phyloP scores from a whole-genome alignment of 208 protist genomes.

The Trichomonas tenax region DNA sequence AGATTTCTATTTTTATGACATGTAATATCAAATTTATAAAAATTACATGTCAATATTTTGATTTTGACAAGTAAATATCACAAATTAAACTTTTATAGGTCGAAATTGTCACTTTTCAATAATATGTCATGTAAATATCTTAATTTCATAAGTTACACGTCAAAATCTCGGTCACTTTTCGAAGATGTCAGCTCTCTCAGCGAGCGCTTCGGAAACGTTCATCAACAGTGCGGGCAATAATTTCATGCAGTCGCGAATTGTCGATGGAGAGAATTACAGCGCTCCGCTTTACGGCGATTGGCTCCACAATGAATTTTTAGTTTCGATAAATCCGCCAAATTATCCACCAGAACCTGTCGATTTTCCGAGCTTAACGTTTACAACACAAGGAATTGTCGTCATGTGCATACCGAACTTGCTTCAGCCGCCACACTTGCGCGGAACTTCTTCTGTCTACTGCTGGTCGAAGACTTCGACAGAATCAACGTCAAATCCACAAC shows the following conservation, averaged over 20 bases:
- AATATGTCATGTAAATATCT: no score
- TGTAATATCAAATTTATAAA: no score
- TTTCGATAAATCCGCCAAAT: not conserved
- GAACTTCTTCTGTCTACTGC: not conserved
- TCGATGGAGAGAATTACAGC: not conserved
- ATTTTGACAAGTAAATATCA: no score
- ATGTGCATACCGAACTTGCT: not conserved
- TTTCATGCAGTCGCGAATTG: not conserved
- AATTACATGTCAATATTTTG: no score
- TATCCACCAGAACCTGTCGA: not conserved
- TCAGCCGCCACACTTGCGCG: not conserved
- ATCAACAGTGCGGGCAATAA: not conserved
- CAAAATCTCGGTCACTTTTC: not conserved
- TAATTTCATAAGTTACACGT: no score
- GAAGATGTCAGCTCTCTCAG: not conserved
- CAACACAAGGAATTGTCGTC: not conserved
- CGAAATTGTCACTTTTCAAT: no score
- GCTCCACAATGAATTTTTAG: not conserved
- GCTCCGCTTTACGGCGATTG: not conserved
- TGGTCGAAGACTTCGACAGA: not conserved
- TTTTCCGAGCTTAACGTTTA: not conserved
- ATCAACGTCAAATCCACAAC: not conserved
- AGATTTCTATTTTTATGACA: no score
- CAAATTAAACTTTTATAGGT: no score
- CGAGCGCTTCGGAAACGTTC: not conserved